These are phyloP conservation scores for Gaultheria prostrata DNA, from an alignment of 148 eudicot species.

Conservation along the genomic window DNA sequence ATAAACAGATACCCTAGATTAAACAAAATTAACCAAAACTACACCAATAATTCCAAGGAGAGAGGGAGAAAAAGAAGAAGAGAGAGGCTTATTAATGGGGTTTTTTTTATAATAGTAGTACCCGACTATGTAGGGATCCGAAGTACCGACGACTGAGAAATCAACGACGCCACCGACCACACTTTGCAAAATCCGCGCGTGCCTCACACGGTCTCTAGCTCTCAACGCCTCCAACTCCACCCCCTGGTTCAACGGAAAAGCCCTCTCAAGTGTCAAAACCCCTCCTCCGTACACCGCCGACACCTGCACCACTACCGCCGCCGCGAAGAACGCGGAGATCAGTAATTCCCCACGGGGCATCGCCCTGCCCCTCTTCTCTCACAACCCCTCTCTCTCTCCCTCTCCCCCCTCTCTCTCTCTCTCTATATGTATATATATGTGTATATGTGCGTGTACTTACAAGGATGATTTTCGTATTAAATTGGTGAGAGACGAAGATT, in stretches of 20 bases:
- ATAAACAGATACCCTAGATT: neutral
- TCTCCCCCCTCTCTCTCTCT: neutral
- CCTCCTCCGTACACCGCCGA: slow-evolving; percentile 24
- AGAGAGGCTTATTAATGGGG: neutral
- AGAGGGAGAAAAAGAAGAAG: neutral
- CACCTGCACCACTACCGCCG: slow-evolving; percentile 22
- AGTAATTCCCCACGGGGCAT: slow-evolving; percentile 16
- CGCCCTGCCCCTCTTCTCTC: neutral
- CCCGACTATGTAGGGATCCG: slow-evolving; percentile 83
- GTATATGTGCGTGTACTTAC: neutral
- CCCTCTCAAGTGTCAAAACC: slow-evolving; percentile 54
- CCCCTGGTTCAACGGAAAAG: slow-evolving; percentile 52
- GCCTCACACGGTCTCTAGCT: slow-evolving; percentile 65
- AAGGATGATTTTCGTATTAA: no score
- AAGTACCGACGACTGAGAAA: slow-evolving; percentile 62
- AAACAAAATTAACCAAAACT: neutral
- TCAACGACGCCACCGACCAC: slow-evolving; percentile 66
- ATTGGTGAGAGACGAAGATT: neutral
- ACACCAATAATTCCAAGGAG: neutral
- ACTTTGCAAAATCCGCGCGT: slow-evolving; percentile 56
- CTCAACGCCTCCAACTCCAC: slow-evolving; percentile 55
- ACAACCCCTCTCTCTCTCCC: neutral
- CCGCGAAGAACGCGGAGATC: slow-evolving; percentile 27
- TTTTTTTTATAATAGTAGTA: slow-evolving; percentile 15
- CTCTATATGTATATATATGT: neutral